Evolutionary conservation across 1,284 basidiomycete species (phyloP).

Genomic region (Wolfiporia cocos): DNA sequence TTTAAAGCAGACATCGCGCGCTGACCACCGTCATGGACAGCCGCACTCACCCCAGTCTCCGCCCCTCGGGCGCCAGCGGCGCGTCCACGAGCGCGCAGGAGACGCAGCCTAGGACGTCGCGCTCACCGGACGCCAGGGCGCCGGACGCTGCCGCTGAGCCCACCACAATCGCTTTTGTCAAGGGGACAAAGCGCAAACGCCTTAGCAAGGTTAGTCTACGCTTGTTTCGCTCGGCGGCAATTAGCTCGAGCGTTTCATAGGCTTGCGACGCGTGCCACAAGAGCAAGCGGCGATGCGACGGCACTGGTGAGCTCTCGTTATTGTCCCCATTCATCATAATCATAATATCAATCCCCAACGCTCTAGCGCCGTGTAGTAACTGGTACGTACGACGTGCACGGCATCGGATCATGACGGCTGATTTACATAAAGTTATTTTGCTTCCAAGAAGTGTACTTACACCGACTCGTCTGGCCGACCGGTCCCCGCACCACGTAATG

Average conservation of each 20-base stretch:
- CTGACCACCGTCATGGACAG: too few relatives aligned
- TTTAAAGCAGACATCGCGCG: too few relatives aligned
- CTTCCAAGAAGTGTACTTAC: slow-evolving; percentile 74
- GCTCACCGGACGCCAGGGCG: too few relatives aligned
- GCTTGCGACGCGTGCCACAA: slow-evolving; percentile 81
- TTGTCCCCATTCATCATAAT: slow-evolving; percentile 2
- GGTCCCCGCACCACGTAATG: slow-evolving; percentile 57
- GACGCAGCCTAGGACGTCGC: too few relatives aligned
- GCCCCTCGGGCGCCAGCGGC: too few relatives aligned
- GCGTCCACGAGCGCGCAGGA: too few relatives aligned
- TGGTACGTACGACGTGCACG: slow-evolving; percentile 41
- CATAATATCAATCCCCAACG: slow-evolving; percentile 9
- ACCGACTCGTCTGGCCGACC: slow-evolving; percentile 72
- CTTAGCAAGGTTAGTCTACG: slow-evolving; percentile 45
- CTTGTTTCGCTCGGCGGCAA: not conserved
- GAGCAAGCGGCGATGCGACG: slow-evolving; percentile 77
- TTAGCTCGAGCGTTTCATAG: slow-evolving; percentile 26
- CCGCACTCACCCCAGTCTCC: too few relatives aligned
- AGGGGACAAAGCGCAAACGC: slow-evolving; percentile 32
- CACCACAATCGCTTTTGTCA: slow-evolving; percentile 27
- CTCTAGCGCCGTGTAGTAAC: slow-evolving; percentile 70
- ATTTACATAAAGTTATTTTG: slow-evolving; percentile 53
- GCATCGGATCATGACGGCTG: slow-evolving; percentile 1
- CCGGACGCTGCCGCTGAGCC: too few relatives aligned
- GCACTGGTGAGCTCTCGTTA: slow-evolving; percentile 54